Evolutionary conservation across 2,329 filamentous ascomycete species (phyloP).

Genomic region (Exophiala calicioides): DNA sequence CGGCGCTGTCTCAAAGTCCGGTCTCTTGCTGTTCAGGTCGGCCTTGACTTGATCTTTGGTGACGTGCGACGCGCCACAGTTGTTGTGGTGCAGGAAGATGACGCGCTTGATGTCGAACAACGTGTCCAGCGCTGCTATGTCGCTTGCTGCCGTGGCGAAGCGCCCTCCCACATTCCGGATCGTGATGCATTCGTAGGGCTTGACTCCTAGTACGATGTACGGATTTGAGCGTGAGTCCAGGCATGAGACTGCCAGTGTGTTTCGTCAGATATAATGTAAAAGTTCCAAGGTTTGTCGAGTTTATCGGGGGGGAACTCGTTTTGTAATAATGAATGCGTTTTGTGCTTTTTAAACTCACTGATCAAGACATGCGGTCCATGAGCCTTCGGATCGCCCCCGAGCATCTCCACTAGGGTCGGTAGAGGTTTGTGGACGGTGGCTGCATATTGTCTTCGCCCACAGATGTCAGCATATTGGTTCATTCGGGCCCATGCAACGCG

Average conservation of each 20-base stretch:
- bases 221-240: constrained; percentile 17
- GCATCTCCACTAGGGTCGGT: constrained; percentile 4
- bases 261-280: too few species aligned
- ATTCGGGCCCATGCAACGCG: not conserved
- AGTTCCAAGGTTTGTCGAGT: not conserved
- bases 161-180: constrained; percentile 15
- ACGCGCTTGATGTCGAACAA: constrained; percentile 9
- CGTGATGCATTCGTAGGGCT: constrained; percentile 8
- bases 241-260: constrained; percentile 16
- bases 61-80: constrained; percentile 15
- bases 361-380: constrained; percentile 13
- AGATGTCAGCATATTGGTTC: not conserved
- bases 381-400: constrained; percentile 8
- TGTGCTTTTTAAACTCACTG: constrained; percentile 2
- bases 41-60: constrained; percentile 6
- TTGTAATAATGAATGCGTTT: not conserved
- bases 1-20: constrained; percentile 11
- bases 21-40: constrained; percentile 7
- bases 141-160: constrained; percentile 5
- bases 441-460: constrained; percentile 11
- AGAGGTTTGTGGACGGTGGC: constrained; percentile 2
- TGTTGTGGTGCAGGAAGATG: constrained; percentile 14
- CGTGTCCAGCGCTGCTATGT: constrained; percentile 17
- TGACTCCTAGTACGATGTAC: constrained; percentile 4
- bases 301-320: not conserved